Percentiles rank a stretch among this genome's conserved stretches.
These are phyloP conservation scores for Epicoccum sorghinum DNA, from an alignment of 2,329 filamentous ascomycete genomes.

Conservation along the genomic window DNA sequence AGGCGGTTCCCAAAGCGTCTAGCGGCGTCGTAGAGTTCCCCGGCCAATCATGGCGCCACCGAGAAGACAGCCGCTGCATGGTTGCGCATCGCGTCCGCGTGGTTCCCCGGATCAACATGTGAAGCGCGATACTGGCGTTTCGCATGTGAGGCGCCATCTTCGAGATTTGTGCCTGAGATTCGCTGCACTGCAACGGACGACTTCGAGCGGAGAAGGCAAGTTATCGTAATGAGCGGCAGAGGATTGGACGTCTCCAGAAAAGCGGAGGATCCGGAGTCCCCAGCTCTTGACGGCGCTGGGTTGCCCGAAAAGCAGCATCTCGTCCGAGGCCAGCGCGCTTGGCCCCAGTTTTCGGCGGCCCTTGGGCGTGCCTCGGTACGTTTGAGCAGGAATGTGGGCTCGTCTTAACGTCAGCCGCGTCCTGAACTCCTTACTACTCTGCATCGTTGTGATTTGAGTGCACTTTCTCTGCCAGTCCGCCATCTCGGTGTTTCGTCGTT, in stretches of 20 bases:
- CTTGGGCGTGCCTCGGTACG: conserved; percentile 13
- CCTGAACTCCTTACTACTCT: conserved; percentile 7
- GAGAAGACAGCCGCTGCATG: conserved; percentile 20
- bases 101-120: conserved; percentile 22
- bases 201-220: too few species aligned
- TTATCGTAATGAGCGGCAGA: background rate
- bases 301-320: conserved; percentile 8
- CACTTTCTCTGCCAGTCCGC: background rate
- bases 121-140: conserved; percentile 15
- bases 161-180: too few species aligned
- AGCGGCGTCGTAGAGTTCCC: background rate
- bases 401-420: conserved; percentile 5
- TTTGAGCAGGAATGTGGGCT: conserved; percentile 15
- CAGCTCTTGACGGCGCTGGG: conserved; percentile 8
- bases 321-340: conserved; percentile 10
- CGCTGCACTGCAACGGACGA: too few species aligned
- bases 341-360: conserved; percentile 4
- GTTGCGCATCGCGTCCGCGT: conserved; percentile 21
- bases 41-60: conserved; percentile 17
- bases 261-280: conserved; percentile 12
- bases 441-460: conserved; percentile 2
- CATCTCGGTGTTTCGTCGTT: background rate
- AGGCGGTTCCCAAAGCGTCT: conserved; percentile 1
- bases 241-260: conserved; percentile 12
- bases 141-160: conserved; percentile 12